Conservation (phyloP, 23 red algal genomes). For the Gracilariopsis chorda region DNA sequence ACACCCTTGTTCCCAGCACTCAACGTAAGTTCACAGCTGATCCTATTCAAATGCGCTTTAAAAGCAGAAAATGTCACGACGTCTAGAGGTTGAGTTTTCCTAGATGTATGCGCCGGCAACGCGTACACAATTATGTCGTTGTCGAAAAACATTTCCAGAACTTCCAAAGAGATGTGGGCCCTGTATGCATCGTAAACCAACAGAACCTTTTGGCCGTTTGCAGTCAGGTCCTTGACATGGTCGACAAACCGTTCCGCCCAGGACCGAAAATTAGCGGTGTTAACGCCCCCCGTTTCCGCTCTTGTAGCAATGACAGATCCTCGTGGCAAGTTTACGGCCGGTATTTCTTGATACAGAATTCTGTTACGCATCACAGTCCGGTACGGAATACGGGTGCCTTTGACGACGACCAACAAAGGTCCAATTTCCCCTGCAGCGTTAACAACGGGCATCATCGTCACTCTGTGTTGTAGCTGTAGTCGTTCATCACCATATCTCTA, state of each 20-base stretch:
- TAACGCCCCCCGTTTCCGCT: background rate
- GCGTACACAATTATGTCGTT: conserved; percentile 25
- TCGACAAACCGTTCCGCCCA: conserved; percentile 16
- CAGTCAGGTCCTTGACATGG: background rate
- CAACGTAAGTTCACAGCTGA: background rate
- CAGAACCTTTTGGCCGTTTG: background rate
- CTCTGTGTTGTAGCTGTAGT: background rate
- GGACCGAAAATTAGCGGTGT: conserved; percentile 7
- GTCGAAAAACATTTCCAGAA: conserved; percentile 1
- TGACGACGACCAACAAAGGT: background rate
- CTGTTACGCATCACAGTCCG: background rate
- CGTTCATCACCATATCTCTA: background rate
- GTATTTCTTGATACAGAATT: background rate
- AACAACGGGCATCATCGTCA: conserved; percentile 1
- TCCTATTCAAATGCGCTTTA: background rate
- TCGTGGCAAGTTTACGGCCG: background rate
- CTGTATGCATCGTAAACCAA: conserved; percentile 38
- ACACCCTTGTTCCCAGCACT: background rate
- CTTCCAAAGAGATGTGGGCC: conserved; percentile 16
- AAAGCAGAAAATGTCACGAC: conserved; percentile 10
- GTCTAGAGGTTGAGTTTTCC: conserved; percentile 42
- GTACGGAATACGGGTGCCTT: conserved; percentile 4
- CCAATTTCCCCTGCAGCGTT: background rate
- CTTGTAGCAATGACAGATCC: background rate
- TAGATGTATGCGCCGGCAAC: conserved; percentile 39